A percentile compares a stretch with the other conserved stretches of the same genome.
phyloP scores from a whole-genome alignment of 2,329 filamentous ascomycete genomes.

The Fusarium citri region DNA sequence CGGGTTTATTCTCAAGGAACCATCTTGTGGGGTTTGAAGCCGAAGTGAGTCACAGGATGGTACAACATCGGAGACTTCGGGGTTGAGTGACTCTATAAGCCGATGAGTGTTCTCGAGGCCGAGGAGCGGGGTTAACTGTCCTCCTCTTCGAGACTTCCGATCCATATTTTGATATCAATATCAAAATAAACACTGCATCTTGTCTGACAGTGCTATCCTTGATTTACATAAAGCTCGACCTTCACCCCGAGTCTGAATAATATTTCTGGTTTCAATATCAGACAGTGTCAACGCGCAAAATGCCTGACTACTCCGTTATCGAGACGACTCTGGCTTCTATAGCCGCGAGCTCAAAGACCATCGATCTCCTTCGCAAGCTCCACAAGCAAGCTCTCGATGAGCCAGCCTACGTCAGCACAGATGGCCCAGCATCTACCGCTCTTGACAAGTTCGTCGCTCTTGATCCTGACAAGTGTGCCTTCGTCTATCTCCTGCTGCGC shows the following conservation, averaged over 20 bases:
- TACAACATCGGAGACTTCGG: neutral
- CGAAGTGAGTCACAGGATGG: neutral
- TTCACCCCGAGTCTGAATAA: no score
- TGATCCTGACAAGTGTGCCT: conserved; percentile 67
- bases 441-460: conserved; percentile 69
- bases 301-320: conserved; percentile 38
- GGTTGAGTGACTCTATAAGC: neutral
- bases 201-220: neutral
- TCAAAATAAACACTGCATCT: neutral
- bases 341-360: conserved; percentile 43
- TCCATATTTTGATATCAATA: conserved; percentile 1
- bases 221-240: neutral
- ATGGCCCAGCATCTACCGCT: conserved; percentile 31
- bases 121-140: conserved; percentile 26
- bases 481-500: conserved; percentile 66
- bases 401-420: conserved; percentile 46
- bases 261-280: fast-evolving
- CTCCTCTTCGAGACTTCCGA: neutral
- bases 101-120: neutral
- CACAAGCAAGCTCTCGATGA: conserved; percentile 50
- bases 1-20: neutral
- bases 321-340: conserved; percentile 49
- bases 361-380: conserved; percentile 47
- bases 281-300: neutral
- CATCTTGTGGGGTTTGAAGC: neutral